A percentile compares a stretch with the other conserved stretches of the same genome.
phyloP scores from a whole-genome alignment of 2,329 filamentous ascomycete genomes.

The Neonectria neomacrospora region DNA sequence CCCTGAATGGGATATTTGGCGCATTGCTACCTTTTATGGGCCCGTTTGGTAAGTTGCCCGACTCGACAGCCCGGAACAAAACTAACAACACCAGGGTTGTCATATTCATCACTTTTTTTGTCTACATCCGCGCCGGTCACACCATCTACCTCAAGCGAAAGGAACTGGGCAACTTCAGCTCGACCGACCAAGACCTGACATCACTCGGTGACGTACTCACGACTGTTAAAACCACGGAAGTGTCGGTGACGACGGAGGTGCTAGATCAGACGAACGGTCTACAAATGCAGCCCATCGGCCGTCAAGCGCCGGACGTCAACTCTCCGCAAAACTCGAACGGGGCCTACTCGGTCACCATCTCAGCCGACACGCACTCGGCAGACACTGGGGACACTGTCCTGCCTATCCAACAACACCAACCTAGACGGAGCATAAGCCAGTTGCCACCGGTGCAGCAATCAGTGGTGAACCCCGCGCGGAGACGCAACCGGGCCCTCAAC shows the following conservation, averaged over 20 bases:
- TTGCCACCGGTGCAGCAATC: slow-evolving; percentile 30
- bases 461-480: slow-evolving; percentile 46
- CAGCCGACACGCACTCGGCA: slow-evolving; percentile 46
- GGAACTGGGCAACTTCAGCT: slow-evolving; percentile 67
- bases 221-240: slow-evolving; percentile 69
- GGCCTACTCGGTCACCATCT: slow-evolving; percentile 65
- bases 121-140: slow-evolving; percentile 73
- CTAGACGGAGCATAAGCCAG: slow-evolving; percentile 24
- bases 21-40: slow-evolving; percentile 79
- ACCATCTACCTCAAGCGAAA: slow-evolving; percentile 75
- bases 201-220: slow-evolving; percentile 58
- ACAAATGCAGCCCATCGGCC: slow-evolving; percentile 40
- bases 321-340: slow-evolving; percentile 32
- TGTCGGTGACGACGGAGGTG: slow-evolving; percentile 69
- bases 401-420: slow-evolving; percentile 40
- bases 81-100: slow-evolving; percentile 60
- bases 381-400: slow-evolving; percentile 41
- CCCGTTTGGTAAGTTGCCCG: slow-evolving; percentile 69
- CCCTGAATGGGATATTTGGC: slow-evolving; percentile 73
- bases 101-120: slow-evolving; percentile 69
- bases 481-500: slow-evolving; percentile 63
- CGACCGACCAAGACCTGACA: slow-evolving; percentile 55
- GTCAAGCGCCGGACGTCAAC: slow-evolving; percentile 30
- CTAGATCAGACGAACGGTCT: slow-evolving; percentile 35
- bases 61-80: no score